A percentile compares a stretch with the other conserved stretches of the same genome.
phyloP scores from a whole-genome alignment of 116 monocot species.

The Posidonia oceanica region DNA sequence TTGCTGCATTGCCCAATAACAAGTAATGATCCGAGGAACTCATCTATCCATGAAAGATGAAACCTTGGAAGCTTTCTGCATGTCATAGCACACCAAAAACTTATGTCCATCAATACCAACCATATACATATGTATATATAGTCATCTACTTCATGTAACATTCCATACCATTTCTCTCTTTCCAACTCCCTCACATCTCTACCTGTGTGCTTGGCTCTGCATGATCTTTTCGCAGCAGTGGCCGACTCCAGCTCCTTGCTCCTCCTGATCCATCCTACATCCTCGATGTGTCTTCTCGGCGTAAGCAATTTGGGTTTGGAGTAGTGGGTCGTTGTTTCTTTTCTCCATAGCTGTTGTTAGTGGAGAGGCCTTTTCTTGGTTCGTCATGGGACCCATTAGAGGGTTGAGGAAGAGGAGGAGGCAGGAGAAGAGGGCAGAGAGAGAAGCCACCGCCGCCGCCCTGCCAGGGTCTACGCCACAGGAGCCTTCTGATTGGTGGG shows the following conservation, averaged over 20 bases:
- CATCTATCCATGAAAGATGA: not conserved
- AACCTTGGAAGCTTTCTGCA: not conserved
- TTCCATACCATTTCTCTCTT: not conserved
- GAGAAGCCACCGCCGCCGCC: constrained; percentile 5
- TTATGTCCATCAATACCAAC: not conserved
- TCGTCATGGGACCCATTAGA: constrained; percentile 49
- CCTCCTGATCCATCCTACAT: not conserved
- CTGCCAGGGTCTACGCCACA: not conserved
- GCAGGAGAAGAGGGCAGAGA: constrained; percentile 41
- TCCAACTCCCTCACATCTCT: not conserved
- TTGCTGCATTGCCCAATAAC: not conserved
- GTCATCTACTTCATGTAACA: not conserved
- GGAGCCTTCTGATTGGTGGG: constrained; percentile 60
- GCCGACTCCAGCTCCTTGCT: not conserved
- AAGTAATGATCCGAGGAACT: not conserved
- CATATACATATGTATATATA: not conserved
- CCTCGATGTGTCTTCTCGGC: not conserved
- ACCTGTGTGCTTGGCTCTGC: not conserved
- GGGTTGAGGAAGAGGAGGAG: constrained; percentile 50
- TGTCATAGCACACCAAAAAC: not conserved
- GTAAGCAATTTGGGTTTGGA: constrained; percentile 1
- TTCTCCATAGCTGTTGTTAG: not conserved
- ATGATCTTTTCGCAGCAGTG: constrained; percentile 1
- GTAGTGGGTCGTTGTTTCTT: not conserved
- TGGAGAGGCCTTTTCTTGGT: not conserved